Conservation (phyloP, 202 grass and related monocot genomes). For the Bolboschoenoplectus hybrid region DNA sequence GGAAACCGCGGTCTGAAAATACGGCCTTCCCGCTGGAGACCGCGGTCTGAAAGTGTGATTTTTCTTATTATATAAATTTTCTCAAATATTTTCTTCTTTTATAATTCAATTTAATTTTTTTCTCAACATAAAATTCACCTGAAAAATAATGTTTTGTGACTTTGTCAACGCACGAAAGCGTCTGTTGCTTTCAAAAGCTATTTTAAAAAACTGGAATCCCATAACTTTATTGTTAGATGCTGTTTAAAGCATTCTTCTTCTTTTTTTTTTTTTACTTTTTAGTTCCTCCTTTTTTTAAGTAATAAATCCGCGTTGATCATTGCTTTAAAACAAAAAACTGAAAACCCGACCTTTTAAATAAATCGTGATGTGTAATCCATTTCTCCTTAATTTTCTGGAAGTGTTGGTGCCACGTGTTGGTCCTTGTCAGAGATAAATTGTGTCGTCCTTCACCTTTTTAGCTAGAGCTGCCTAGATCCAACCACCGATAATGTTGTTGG, state of each 20-base stretch:
- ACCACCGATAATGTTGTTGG: background rate
- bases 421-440: slow-evolving; percentile 19
- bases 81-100: too few relatives aligned
- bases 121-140: too few relatives aligned
- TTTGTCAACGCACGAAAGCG: background rate
- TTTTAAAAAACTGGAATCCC: background rate
- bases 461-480: background rate
- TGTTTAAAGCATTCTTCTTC: background rate
- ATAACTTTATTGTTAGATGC: background rate
- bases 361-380: background rate
- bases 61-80: too few relatives aligned
- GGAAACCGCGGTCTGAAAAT: too few relatives aligned
- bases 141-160: too few relatives aligned
- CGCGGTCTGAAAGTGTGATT: too few relatives aligned
- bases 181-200: background rate
- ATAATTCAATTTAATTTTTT: too few relatives aligned
- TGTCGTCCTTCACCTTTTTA: background rate
- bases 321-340: slow-evolving; percentile 17
- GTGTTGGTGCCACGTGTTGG: background rate
- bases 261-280: background rate
- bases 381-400: background rate
- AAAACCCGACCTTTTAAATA: background rate
- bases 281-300: background rate
- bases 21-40: too few relatives aligned
- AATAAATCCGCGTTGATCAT: background rate